Conservation (phyloP, 495 filamentous ascomycete species). For the Xylaria acuta region DNA sequence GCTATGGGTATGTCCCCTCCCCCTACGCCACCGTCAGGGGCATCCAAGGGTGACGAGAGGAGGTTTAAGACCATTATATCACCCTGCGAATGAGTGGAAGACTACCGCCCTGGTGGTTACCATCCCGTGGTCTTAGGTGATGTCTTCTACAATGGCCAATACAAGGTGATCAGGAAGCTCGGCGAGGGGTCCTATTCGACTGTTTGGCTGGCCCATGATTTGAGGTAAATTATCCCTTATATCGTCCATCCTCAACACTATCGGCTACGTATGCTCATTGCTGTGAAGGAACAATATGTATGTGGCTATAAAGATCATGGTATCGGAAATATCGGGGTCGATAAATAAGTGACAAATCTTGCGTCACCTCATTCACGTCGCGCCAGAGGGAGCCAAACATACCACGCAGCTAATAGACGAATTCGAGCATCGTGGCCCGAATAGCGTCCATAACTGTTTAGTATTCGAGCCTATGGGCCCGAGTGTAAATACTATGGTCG, state of each 20-base stretch:
- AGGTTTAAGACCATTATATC: neutral
- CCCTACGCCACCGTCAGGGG: neutral
- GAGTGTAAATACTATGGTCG: constrained; percentile 44
- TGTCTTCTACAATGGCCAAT: constrained; percentile 45
- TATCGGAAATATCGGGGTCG: constrained; percentile 33
- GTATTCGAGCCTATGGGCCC: constrained; percentile 58
- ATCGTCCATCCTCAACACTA: constrained; percentile 29
- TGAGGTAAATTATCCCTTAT: constrained; percentile 22
- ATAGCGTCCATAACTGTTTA: constrained; percentile 57
- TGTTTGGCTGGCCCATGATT: constrained; percentile 56
- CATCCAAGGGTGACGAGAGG: neutral
- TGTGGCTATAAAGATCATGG: constrained; percentile 50
- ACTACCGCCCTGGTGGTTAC: constrained; percentile 49
- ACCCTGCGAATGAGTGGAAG: constrained; percentile 29
- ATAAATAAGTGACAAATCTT: constrained; percentile 38
- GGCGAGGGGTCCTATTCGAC: constrained; percentile 47
- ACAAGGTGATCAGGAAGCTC: constrained; percentile 56
- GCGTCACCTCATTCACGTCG: constrained; percentile 25
- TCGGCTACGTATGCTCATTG: constrained; percentile 24
- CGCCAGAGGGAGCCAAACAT: neutral
- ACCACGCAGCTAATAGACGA: constrained; percentile 48
- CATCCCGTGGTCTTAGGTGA: constrained; percentile 54
- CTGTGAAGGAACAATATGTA: constrained; percentile 35
- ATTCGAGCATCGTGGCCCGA: constrained; percentile 54
- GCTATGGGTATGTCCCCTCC: constrained; percentile 3